Percentiles rank a stretch among this genome's conserved stretches.
Evolutionary conservation across 768 basidiomycete species (phyloP).

Genomic region (Lepiota brunneoincarnata): DNA sequence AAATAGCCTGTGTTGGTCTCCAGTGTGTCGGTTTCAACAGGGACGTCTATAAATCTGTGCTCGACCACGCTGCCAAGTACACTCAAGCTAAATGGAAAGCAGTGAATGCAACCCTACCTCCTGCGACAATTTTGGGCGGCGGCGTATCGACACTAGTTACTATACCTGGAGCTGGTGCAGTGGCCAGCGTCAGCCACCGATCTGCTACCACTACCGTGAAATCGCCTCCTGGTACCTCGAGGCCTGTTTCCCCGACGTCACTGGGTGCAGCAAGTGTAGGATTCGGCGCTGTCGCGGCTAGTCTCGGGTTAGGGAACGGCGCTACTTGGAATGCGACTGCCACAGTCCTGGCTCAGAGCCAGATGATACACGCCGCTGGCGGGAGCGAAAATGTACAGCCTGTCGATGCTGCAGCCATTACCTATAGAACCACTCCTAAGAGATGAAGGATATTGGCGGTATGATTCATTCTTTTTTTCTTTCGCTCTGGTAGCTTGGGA

Average conservation of each 20-base stretch:
- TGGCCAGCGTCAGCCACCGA: background rate
- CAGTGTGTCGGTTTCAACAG: slow-evolving; percentile 79
- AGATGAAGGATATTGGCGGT: too few species aligned
- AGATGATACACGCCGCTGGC: background rate
- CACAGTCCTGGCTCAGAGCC: background rate
- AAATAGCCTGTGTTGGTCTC: slow-evolving; percentile 69
- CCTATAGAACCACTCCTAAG: background rate
- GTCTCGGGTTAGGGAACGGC: slow-evolving; percentile 9
- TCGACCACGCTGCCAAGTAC: slow-evolving; percentile 60
- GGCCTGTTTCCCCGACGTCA: slow-evolving; percentile 6
- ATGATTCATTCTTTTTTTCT: too few species aligned
- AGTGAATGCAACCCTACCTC: background rate
- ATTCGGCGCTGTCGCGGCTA: slow-evolving; percentile 7
- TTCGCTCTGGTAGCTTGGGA: too few species aligned
- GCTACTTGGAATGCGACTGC: slow-evolving; percentile 4
- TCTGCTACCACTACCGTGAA: background rate
- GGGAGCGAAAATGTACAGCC: background rate
- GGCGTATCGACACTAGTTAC: background rate
- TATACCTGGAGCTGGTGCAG: background rate
- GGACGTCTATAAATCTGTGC: slow-evolving; percentile 56
- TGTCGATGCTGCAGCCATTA: background rate
- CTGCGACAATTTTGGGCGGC: background rate
- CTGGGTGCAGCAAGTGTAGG: slow-evolving; percentile 1
- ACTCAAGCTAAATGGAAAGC: slow-evolving; percentile 36
- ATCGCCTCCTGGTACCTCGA: background rate